phyloP scores from a whole-genome alignment of 2,329 filamentous ascomycete species.

The Trichophyton simii region DNA sequence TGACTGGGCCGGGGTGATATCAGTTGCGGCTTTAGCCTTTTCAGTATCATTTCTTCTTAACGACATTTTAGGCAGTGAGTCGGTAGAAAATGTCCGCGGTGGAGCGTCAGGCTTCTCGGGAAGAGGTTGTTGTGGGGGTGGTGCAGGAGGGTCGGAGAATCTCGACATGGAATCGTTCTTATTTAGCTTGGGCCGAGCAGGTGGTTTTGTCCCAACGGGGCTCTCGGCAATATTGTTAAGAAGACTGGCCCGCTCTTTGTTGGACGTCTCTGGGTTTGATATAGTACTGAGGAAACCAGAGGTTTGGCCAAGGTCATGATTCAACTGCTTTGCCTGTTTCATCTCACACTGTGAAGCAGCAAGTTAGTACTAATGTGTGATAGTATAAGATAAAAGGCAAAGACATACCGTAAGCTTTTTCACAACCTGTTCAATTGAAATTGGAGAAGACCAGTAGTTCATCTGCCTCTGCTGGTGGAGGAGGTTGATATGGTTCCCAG shows the following conservation, averaged over 20 bases:
- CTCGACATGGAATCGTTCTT: conserved; percentile 66
- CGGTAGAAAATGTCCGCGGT: conserved; percentile 32
- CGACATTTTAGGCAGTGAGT: conserved; percentile 38
- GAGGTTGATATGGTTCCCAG: conserved; percentile 41
- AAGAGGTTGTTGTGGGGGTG: conserved; percentile 81
- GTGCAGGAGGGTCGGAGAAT: conserved; percentile 86
- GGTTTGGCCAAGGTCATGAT: conserved; percentile 70
- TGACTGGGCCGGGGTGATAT: conserved; percentile 23
- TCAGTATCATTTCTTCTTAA: conserved; percentile 67
- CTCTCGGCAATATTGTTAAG: neutral
- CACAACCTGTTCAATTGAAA: conserved; percentile 89
- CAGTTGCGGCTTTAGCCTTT: conserved; percentile 42
- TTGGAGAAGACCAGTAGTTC: conserved; percentile 75
- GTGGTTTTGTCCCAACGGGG: conserved; percentile 27
- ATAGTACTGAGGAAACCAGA: conserved; percentile 69
- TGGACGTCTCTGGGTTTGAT: conserved; percentile 55
- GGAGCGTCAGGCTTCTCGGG: conserved; percentile 77
- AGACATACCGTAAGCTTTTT: conserved; percentile 62
- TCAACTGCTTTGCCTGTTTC: conserved; percentile 76
- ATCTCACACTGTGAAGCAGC: conserved; percentile 61
- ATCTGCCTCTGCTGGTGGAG: conserved; percentile 61
- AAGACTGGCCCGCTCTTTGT: conserved; percentile 30
- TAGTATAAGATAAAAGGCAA: neutral
- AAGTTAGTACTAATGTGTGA: conserved; percentile 7
- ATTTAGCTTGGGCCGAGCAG: conserved; percentile 34